Percentiles rank a stretch among this genome's conserved stretches.
Evolutionary conservation across 371 early-diverging fungal species (phyloP).

Genomic region (Umbelopsis sp.): DNA sequence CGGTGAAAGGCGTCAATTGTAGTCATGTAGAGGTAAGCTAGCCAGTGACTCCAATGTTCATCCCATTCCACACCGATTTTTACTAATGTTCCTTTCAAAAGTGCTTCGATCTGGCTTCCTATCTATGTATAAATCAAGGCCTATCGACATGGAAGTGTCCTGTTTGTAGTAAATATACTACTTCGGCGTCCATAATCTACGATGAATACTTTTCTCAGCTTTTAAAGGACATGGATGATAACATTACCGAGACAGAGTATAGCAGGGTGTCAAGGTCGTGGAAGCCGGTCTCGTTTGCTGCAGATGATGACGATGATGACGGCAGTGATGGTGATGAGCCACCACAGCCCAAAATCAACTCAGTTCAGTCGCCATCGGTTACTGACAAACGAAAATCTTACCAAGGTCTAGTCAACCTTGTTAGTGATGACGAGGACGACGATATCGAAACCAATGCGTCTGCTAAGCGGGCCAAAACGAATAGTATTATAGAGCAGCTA

Average conservation of each 20-base stretch:
- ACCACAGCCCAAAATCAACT: neutral
- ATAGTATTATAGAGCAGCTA: neutral
- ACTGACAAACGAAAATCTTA: neutral
- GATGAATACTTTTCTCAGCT: constrained; percentile 36
- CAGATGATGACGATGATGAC: constrained; percentile 29
- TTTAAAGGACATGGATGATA: constrained; percentile 27
- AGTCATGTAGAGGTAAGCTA: constrained; percentile 39
- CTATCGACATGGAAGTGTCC: constrained; percentile 42
- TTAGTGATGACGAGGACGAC: constrained; percentile 21
- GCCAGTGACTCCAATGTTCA: neutral
- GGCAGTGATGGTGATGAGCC: constrained; percentile 25
- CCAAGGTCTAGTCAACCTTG: constrained; percentile 5
- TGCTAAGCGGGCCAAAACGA: neutral
- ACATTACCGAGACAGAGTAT: constrained; percentile 37
- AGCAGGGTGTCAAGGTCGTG: constrained; percentile 24
- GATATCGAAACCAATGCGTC: too few species aligned
- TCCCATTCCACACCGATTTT: neutral
- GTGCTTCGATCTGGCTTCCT: constrained; percentile 46
- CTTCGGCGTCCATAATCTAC: constrained; percentile 26
- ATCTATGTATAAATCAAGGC: constrained; percentile 30
- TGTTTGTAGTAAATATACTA: constrained; percentile 30
- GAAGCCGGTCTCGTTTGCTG: constrained; percentile 30
- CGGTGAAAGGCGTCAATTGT: constrained; percentile 38
- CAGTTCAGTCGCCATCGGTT: neutral
- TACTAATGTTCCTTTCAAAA: constrained; percentile 6